Evolutionary conservation across 257 asterid genomes (phyloP).

Genomic region (Galeopsis tetrahit): DNA sequence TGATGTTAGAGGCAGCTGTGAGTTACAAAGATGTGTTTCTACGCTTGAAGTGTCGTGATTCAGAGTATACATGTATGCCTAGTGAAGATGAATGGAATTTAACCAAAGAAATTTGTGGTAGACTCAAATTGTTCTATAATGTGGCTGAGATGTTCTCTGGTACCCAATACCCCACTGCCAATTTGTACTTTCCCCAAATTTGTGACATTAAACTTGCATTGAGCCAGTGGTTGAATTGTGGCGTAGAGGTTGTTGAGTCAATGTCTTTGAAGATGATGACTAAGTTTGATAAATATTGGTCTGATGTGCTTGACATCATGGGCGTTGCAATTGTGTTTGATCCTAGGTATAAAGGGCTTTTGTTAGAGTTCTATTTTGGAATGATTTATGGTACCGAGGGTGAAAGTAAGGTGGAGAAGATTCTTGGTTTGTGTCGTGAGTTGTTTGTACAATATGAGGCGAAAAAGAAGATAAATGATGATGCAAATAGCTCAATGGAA

Average conservation of each 20-base stretch:
- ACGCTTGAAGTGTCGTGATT: not conserved
- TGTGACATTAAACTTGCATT: slow-evolving; percentile 6
- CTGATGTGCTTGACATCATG: not conserved
- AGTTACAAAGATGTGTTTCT: not conserved
- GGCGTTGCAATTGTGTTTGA: slow-evolving; percentile 2
- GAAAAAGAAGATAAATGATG: not conserved
- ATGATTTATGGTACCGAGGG: not conserved
- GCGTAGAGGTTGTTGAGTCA: not conserved
- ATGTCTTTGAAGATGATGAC: not conserved
- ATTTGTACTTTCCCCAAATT: not conserved
- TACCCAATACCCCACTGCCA: not conserved
- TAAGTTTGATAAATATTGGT: not conserved
- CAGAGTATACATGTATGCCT: not conserved
- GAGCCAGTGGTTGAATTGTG: not conserved
- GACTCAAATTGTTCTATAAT: not conserved
- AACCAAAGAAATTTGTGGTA: slow-evolving; percentile 6
- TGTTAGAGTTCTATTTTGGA: not conserved
- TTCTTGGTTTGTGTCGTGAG: not conserved
- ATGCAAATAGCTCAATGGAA: not conserved
- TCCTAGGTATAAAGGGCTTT: not conserved
- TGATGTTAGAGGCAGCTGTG: slow-evolving; percentile 13
- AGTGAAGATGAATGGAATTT: slow-evolving; percentile 7
- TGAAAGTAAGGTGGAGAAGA: not conserved
- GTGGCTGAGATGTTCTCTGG: not conserved
- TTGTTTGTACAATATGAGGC: not conserved